Base-by-base conservation (phyloP, 768 basidiomycete species). In the Lactarius sp. region DNA sequence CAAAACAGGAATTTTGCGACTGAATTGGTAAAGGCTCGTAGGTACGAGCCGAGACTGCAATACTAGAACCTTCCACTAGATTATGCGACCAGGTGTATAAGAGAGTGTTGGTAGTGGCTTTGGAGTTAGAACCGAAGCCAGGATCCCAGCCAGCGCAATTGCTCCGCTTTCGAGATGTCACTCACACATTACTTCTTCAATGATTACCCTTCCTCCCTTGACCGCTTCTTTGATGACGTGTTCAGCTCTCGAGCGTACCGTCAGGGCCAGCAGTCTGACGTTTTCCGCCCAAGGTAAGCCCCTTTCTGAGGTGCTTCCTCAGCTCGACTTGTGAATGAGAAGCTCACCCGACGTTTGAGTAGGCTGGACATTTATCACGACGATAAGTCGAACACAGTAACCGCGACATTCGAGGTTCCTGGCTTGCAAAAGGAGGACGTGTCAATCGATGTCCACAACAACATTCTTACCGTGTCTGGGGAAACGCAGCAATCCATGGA, bases 301-400 rank as follows among this genome's bases (percentile, higher is more conserved):
- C 10, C 37, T 18, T 34, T 12, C 18, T 42, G 3, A 27, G 20
- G 14, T 12, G 12, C 7, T 46, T 14, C 20, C 12, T 14, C 9
- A 12, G 4, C n/a, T 34, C 8, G 12, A 6, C 5, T 6, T 14
- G 8, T 49, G 41, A 16, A 12, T 22, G 22, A 42, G n/a, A 13
- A 3, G 42, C 41, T 41, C 14, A 53, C 13, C 7, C 41, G 12
- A 10, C 8, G 12, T 6, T 18, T 10, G 36, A 37, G 1, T 65
- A 85, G 84, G 66, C 80, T 85, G 79, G 81, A 85, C 65, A 72
- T 85, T 13, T 79, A 82, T 68, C 83, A 85, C 67, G 73, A 83
- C 61, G 52, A 68, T 0, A 75, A 80, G 22, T 73, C 71, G 27
- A 82, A 83, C 68, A 69, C 74, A 42, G 79, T 85, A 44, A 82